Base-by-base conservation (phyloP, 345 rosid species). In the Acer negundo region DNA sequence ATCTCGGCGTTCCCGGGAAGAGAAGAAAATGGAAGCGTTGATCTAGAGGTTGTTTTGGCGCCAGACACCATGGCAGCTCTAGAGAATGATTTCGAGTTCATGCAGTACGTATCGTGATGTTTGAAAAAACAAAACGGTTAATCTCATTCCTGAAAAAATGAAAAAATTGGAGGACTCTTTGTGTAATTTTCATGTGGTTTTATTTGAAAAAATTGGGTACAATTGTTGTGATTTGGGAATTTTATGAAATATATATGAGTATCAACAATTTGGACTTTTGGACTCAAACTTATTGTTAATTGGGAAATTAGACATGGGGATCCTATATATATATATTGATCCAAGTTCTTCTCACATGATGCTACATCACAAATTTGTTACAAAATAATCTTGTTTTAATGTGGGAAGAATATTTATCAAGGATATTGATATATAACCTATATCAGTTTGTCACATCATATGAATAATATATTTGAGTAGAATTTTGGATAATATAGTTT, bases 1-100 rank as follows among this genome's bases (percentile, higher is more conserved):
- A 93, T 93, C 31, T 93, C 99, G 5, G 98, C 98, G 38, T 93
- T 93, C 73, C 98, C 99, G 0, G 93, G 98, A 0, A 78, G 92
- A 73, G 95, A 92, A 78, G 99, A 91, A 0, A 80, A 86, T 10
- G 99, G 99, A 40, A 87, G 92, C 71, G 93, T 95, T 10, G 99
- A 95, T 74, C 87, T 95, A 72, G 99, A 95, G 86, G 94, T 95
- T 2, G 97, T 96, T 73, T 77, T 96, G 81, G 89, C 94, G 40
- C 93, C 97, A 7, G 88, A 78, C 0, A 89, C 97, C 0, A 88
- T 96, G 97, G 82, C 80, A 0, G 88, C 87, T 17, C 83, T 96
- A 22, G 92, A 88, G 83, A 81, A 68, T 4, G 99, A 96, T 59
- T 69, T 19, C 12, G 98, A 96, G 79, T 91, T 96, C 73, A 96